Evolutionary conservation across 1,284 basidiomycete genomes (phyloP).

Genomic region (Exsudoporus floridanus): DNA sequence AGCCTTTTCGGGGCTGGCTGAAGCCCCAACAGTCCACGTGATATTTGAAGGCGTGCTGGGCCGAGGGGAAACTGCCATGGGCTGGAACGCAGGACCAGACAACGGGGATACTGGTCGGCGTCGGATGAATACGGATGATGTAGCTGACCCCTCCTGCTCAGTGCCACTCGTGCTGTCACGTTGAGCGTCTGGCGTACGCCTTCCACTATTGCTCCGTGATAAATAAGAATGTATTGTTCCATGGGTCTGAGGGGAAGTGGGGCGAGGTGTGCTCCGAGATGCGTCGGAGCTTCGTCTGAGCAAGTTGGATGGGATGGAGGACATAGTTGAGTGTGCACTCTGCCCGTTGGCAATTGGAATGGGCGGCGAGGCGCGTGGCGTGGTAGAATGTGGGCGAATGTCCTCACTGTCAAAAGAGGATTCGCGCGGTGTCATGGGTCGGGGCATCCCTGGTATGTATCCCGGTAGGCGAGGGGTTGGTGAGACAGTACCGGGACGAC

Average conservation of each 20-base stretch:
- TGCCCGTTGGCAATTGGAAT: constrained; percentile 37
- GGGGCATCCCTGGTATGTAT: constrained; percentile 84
- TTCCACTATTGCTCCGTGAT: constrained; percentile 59
- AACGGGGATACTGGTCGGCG: constrained; percentile 68
- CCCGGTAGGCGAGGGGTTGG: constrained; percentile 70
- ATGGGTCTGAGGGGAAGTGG: constrained; percentile 47
- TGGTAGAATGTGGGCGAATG: constrained; percentile 69
- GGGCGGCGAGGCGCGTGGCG: constrained; percentile 74
- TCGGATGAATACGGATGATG: constrained; percentile 52
- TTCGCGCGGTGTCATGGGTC: constrained; percentile 80
- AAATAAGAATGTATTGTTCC: constrained; percentile 50
- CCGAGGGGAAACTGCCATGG: constrained; percentile 57
- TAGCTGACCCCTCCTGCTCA: constrained; percentile 47
- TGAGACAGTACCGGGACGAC: constrained; percentile 44
- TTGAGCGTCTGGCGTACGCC: constrained; percentile 55
- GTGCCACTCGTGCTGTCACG: constrained; percentile 40
- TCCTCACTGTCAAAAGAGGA: constrained; percentile 61
- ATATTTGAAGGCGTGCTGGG: constrained; percentile 74
- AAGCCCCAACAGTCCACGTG: constrained; percentile 51
- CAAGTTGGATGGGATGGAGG: constrained; percentile 39
- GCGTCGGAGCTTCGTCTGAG: constrained; percentile 54
- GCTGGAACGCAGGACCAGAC: constrained; percentile 57
- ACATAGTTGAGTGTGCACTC: constrained; percentile 31
- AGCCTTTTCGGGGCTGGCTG: constrained; percentile 33
- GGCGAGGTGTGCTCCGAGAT: constrained; percentile 46